Evolutionary conservation across 331 rosid species (phyloP).

Genomic region (Malus hybrid): DNA sequence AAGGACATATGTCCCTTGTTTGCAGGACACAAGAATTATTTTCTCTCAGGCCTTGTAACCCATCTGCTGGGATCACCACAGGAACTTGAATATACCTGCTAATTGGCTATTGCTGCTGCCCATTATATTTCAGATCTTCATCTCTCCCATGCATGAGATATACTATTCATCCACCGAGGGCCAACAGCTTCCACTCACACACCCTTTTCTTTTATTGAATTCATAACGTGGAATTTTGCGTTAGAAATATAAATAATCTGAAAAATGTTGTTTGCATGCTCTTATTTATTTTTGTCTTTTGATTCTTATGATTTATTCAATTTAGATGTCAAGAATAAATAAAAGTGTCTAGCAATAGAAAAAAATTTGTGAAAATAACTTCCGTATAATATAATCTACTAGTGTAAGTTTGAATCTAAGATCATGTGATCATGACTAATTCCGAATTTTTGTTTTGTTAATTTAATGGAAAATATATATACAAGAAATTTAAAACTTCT

Average conservation of each 20-base stretch:
- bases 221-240: not conserved
- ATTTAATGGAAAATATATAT: too few relatives aligned
- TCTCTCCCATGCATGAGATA: slow-evolving; percentile 1
- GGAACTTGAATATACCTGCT: slow-evolving; percentile 14
- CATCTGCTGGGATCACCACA: slow-evolving; percentile 31
- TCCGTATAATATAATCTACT: too few relatives aligned
- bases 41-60: slow-evolving; percentile 38
- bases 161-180: not conserved
- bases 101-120: not conserved
- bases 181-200: not conserved
- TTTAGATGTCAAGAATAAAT: too few relatives aligned
- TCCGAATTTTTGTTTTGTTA: too few relatives aligned
- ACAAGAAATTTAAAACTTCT: too few relatives aligned
- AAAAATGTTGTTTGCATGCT: too few relatives aligned
- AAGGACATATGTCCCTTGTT: slow-evolving; percentile 40
- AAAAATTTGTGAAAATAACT: too few relatives aligned
- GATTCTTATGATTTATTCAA: too few relatives aligned
- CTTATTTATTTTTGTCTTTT: too few relatives aligned
- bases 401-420: too few relatives aligned
- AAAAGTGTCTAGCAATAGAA: too few relatives aligned
- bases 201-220: not conserved
- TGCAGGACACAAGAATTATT: slow-evolving; percentile 30
- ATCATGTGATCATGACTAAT: too few relatives aligned
- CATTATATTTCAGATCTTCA: not conserved
- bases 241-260: not conserved